Evolutionary conservation across 2,329 filamentous ascomycete genomes (phyloP).

Genomic region (Trichoderma sp.): DNA sequence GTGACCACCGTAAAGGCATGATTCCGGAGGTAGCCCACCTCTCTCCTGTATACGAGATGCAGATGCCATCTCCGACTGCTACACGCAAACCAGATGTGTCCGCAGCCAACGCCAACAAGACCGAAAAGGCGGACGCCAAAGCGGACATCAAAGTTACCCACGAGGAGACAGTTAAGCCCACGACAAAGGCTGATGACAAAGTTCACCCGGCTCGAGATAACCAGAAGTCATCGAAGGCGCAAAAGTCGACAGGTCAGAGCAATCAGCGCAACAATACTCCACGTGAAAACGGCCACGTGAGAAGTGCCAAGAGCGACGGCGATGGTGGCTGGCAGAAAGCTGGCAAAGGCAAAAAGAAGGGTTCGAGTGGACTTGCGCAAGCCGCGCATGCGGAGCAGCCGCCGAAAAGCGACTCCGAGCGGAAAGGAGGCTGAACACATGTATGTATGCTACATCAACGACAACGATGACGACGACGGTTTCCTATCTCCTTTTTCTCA

Average conservation of each 20-base stretch:
- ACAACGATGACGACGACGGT: slow-evolving; percentile 10
- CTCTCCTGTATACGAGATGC: slow-evolving; percentile 74
- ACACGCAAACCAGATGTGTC: slow-evolving; percentile 57
- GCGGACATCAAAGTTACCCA: slow-evolving; percentile 31
- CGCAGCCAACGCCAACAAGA: slow-evolving; percentile 31
- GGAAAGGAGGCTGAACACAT: slow-evolving; percentile 61
- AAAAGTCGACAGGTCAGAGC: slow-evolving; percentile 30
- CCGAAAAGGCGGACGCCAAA: slow-evolving; percentile 31
- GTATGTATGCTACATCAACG: background rate
- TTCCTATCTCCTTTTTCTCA: background rate
- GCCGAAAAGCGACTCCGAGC: slow-evolving; percentile 63
- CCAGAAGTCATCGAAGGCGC: slow-evolving; percentile 34
- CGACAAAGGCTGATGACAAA: slow-evolving; percentile 26
- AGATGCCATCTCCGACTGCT: slow-evolving; percentile 70
- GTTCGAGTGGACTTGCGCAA: slow-evolving; percentile 40
- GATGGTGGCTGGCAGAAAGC: slow-evolving; percentile 64
- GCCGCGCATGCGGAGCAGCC: slow-evolving; percentile 53
- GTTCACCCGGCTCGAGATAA: slow-evolving; percentile 29
- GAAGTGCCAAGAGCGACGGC: slow-evolving; percentile 59
- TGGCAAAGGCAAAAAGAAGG: slow-evolving; percentile 50
- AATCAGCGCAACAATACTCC: slow-evolving; percentile 46
- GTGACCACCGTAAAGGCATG: slow-evolving; percentile 47
- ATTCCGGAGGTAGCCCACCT: slow-evolving; percentile 55
- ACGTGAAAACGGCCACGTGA: slow-evolving; percentile 58
- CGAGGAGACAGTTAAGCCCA: slow-evolving; percentile 32